Conservation (phyloP, 2,329 filamentous ascomycete genomes). For the Sclerotinia borealis region DNA sequence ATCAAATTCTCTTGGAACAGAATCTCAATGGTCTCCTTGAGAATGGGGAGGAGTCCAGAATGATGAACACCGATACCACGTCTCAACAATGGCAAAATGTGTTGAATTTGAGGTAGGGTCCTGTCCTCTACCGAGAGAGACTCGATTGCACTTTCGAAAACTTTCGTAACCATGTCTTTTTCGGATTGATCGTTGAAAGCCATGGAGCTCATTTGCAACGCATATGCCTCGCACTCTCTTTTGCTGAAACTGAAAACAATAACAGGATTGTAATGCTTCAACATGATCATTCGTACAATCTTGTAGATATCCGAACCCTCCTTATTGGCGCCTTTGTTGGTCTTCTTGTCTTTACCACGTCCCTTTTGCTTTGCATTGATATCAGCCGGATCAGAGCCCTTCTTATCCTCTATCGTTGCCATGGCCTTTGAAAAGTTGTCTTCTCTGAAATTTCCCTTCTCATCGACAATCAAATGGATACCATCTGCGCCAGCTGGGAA, state of each 20-base stretch:
- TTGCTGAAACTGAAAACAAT: conserved; percentile 99
- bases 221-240: conserved; percentile 87
- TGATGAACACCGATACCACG: conserved; percentile 97
- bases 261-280: conserved; percentile 93
- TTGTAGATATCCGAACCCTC: conserved; percentile 85
- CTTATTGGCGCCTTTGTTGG: conserved; percentile 75
- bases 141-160: conserved; percentile 89
- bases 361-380: conserved; percentile 74
- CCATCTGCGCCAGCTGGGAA: conserved; percentile 90
- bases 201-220: conserved; percentile 77
- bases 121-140: conserved; percentile 90
- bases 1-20: conserved; percentile 96
- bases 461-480: conserved; percentile 90
- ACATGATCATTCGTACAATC: conserved; percentile 98
- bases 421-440: conserved; percentile 98
- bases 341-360: conserved; percentile 86
- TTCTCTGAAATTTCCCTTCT: conserved; percentile 93
- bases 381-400: conserved; percentile 77
- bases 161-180: conserved; percentile 87
- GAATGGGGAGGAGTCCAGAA: conserved; percentile 85
- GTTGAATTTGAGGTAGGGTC: conserved; percentile 79
- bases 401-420: conserved; percentile 79
- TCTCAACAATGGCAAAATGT: conserved; percentile 81
- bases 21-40: conserved; percentile 99
- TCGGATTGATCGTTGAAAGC: conserved; percentile 96